Evolutionary conservation across 2,329 filamentous ascomycete genomes (phyloP), one percentile per base, ranked within the genome.

Genomic region (Apiospora malaysiana): DNA sequence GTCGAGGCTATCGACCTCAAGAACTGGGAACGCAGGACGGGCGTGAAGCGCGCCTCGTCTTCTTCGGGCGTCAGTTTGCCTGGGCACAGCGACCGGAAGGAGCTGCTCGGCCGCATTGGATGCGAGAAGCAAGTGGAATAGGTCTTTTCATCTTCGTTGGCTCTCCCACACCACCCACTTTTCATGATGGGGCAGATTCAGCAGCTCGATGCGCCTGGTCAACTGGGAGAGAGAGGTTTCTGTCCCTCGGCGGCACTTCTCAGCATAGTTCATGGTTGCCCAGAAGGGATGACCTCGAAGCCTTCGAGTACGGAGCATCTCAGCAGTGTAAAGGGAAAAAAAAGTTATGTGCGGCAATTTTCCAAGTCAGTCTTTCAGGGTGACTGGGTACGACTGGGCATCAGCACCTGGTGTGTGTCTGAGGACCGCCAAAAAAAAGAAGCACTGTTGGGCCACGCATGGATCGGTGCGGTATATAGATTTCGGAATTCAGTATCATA

Each of bases 71-170:
- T 93, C 76, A 92, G 90, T 76, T 85, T 94, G 69, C 88, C 90
- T 23, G 89, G 92, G 32, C 90, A 92, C 80, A 91, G 91, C 76
- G 92, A 94, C 80, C 88, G 91, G 76, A 96, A 95, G 84, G 93
- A 95, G 80, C 84, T 96, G 74, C 85, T 96, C 69, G 92, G 93
- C 63, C 87, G 93, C 69, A 96, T 96, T 77, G 93, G 93, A 67
- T 96, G 93, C 80, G 92, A 94, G 81, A 94, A 94, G 85, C 92
- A 90, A 78, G 85, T 89, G 70, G 87, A 90, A 70, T 86, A 74
- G 81, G 67, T n/a, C 40, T 42, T 25, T 10, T 3, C 32, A 9
- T 43, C 21, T 43, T 37, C 66, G 2, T 68, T 23, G 37, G 47
- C 37, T 25, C 18, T 23, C 46, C 32, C 56, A 56, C 67, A 9